A percentile compares a stretch with the other conserved stretches of the same genome.
Conservation (phyloP, 139 green algal species). For the Picocystis salinarum region DNA sequence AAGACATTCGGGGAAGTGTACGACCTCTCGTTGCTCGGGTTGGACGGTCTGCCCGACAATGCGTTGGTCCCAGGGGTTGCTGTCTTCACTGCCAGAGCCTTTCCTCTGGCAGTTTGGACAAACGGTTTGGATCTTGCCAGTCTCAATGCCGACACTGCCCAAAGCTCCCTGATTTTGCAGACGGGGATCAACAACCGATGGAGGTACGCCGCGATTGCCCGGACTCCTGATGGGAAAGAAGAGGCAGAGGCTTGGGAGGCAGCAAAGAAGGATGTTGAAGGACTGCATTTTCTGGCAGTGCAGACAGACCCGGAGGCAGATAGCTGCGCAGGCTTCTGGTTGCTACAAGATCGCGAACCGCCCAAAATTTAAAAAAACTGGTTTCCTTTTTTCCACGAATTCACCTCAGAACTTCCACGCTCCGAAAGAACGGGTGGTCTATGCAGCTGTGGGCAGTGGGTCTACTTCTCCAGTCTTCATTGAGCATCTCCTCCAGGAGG, state of each 20-base stretch:
- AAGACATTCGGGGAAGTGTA: constrained; percentile 49
- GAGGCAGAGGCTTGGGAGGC: constrained; percentile 79
- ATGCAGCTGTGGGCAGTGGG: not conserved
- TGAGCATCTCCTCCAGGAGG: not conserved
- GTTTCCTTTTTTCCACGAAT: too few species aligned
- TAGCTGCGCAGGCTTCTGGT: constrained; percentile 69
- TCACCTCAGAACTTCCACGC: not conserved
- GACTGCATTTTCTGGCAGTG: constrained; percentile 90
- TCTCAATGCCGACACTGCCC: constrained; percentile 52
- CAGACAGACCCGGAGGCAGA: constrained; percentile 76
- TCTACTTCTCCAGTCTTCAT: not conserved
- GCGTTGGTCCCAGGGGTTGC: constrained; percentile 59
- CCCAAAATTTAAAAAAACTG: constrained; percentile 47
- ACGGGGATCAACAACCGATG: constrained; percentile 82
- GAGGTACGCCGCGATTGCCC: constrained; percentile 65
- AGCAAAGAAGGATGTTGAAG: constrained; percentile 54
- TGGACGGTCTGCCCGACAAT: constrained; percentile 14
- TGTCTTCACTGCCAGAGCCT: constrained; percentile 69
- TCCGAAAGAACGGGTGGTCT: not conserved
- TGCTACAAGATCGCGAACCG: constrained; percentile 56
- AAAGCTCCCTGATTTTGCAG: constrained; percentile 74
- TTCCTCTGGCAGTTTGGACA: constrained; percentile 85
- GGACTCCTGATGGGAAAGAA: constrained; percentile 40
- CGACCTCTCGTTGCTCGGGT: constrained; percentile 15
- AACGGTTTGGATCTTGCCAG: constrained; percentile 71